Base-by-base conservation (phyloP, 2,329 filamentous ascomycete genomes). In the Chrysosphaeria jannelii region DNA sequence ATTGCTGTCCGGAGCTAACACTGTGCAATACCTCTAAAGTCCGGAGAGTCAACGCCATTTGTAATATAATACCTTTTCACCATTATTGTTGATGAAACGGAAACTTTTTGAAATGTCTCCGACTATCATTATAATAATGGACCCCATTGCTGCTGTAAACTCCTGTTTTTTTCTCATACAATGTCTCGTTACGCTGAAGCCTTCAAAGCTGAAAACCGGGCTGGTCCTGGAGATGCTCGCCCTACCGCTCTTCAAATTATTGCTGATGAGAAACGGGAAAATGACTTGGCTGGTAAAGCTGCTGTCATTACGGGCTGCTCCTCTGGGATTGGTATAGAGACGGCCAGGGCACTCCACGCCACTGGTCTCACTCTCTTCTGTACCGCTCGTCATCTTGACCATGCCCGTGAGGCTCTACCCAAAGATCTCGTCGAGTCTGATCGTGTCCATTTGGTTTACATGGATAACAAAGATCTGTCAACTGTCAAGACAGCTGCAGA, bases 311-410 rank as follows among this genome's bases (percentile, higher is more conserved):
- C 47, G 1, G 47, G 47, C 12, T 30, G 31, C 8, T 41, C 40
- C 4, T 39, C 43, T 6, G 47, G 46, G 3, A 33, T 51, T 12
- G 47, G 47, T 5, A 31, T 43, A 14, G 41, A 46, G 20, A 48
- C 46, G 3, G 45, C 39, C 5, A 36, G 38, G 9, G 49, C 48
- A 2, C 33, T 55, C 8, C 30, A 35, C 10, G 34, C 41, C 5
- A 48, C 50, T 0, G 50, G 50, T 9, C 46, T 46, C n/a, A 45
- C 35, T 10, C 30, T 51, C 18, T 53, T 42, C 31, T 35, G 44
- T 13, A 46, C 47, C 4, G 49, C 39, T 4, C 40, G 51, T 8
- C 35, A 51, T 26, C 27, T 48, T 2, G 28, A 34, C 5, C 51
- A 50, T 30, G 44, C 42, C 20, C 29, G 39, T 19, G 31, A 29